Conservation (phyloP, 192 early-diverging fungal genomes). For the Coemansia asiatica region DNA sequence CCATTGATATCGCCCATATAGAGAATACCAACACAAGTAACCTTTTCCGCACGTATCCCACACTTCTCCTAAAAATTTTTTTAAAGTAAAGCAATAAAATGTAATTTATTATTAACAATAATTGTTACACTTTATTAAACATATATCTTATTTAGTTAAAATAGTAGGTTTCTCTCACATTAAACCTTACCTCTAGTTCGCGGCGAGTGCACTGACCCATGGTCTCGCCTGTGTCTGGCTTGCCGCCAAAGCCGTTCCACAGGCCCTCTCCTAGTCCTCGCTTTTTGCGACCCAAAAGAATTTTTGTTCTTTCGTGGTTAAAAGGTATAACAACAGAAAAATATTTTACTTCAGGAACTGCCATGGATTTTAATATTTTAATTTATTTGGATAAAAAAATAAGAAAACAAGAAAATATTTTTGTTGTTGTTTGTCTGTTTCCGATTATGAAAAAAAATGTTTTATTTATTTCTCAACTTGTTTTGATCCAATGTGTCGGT, state of each 20-base stretch:
- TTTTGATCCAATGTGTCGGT: no score
- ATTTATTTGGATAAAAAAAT: neutral
- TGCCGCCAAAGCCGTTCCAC: slow-evolving; percentile 80
- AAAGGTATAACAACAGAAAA: slow-evolving; percentile 44
- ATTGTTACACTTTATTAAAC: neutral
- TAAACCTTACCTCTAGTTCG: slow-evolving; percentile 58
- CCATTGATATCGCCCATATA: slow-evolving; percentile 60
- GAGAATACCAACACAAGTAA: slow-evolving; percentile 58
- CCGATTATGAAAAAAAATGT: no score
- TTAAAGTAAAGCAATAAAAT: no score
- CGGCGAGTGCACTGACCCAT: slow-evolving; percentile 61
- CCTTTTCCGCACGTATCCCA: slow-evolving; percentile 43
- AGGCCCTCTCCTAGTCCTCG: slow-evolving; percentile 70
- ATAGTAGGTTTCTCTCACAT: no score
- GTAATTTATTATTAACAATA: neutral
- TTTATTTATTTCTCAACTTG: no score
- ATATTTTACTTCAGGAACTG: neutral
- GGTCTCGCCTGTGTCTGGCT: slow-evolving; percentile 68
- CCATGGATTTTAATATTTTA: neutral
- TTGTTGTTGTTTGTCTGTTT: no score
- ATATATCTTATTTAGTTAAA: no score
- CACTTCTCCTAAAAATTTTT: slow-evolving; percentile 57
- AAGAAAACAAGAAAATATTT: neutral
- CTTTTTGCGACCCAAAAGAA: slow-evolving; percentile 78
- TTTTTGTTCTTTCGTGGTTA: slow-evolving; percentile 18